A percentile compares a stretch with the other conserved stretches of the same genome.
phyloP scores from a whole-genome alignment of 148 eudicot species.

The Simmondsia chinensis region DNA sequence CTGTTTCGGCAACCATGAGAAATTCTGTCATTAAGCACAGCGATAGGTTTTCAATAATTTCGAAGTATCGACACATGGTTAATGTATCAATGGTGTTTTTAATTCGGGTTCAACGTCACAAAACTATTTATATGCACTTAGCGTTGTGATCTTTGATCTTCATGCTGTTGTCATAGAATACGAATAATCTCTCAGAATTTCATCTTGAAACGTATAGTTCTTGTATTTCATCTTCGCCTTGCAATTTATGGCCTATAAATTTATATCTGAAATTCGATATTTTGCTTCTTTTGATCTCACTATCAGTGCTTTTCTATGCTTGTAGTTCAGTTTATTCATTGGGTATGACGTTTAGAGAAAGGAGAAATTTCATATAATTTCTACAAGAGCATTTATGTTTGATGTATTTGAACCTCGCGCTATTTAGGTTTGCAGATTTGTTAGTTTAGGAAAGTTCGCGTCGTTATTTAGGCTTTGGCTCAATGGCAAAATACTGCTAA shows the following conservation, averaged over 20 bases:
- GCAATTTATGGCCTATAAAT: slow-evolving; percentile 9
- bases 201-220: slow-evolving; percentile 6
- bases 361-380: too few species aligned
- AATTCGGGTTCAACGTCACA: slow-evolving; percentile 15
- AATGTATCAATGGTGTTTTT: slow-evolving; percentile 19
- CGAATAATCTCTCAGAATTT: slow-evolving; percentile 13
- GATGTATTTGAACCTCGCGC: too few species aligned
- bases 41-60: slow-evolving; percentile 36
- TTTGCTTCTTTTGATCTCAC: too few species aligned
- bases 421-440: too few species aligned
- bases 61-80: slow-evolving; percentile 24
- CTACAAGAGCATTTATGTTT: too few species aligned
- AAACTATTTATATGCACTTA: slow-evolving; percentile 3
- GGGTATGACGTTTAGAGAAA: too few species aligned
- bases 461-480: too few species aligned
- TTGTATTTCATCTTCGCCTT: slow-evolving; percentile 8
- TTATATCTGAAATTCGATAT: too few species aligned
- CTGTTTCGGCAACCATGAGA: slow-evolving; percentile 15
- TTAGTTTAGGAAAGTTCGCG: too few species aligned
- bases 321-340: too few species aligned
- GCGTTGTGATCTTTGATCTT: slow-evolving; percentile 23
- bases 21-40: slow-evolving; percentile 8
- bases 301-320: too few species aligned
- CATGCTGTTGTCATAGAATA: slow-evolving; percentile 14
- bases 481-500: too few species aligned